Base-by-base conservation (phyloP, 768 basidiomycete genomes). In the Mrakia gelida region DNA sequence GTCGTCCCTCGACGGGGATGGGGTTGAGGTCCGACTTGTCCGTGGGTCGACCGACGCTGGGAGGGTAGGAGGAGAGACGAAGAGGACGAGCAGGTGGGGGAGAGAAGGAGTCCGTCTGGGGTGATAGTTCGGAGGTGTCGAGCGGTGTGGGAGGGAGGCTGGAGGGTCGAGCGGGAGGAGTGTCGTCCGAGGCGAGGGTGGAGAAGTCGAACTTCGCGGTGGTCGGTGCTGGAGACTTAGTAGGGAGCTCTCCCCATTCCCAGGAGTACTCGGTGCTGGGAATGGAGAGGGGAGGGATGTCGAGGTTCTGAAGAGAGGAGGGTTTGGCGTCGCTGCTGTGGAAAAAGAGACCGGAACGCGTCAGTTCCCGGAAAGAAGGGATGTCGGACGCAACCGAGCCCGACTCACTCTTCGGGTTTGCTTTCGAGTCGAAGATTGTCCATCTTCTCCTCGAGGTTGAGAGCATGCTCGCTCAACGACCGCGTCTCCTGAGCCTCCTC, bases 221-320 rank as follows among this genome's bases (percentile, higher is more conserved):
- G 32, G 72, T 59, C 21, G 54, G 30, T 81, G 89, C 84, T 0
- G 91, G 91, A 5, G 92, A 92, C 32, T 89, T 91, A 80, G 90
- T 91, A 41, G 93, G 95, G 81, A 95, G 92, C 28, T 88, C 90
- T 38, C 93, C 94, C 94, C 94, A 95, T 81, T 95, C 95, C 94
- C 94, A 95, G 9, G 92, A 92, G 81, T 94, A 94, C 82, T 92
- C 91, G 65, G 81, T 38, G 54, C 28, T 54, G 18, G 72, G 72
- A 34, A 61, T 61, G 54, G 34, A 11, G 21, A 73, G 52, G 43
- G 67, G 67, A 34, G 34, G 67, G 26, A 70, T 16, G 41, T 70
- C 67, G 34, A 26, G 34, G 67, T 70, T 43, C 34, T n/a, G 13
- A 21, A 41, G 15, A 8, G 34, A 32, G 38, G 65, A 34, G 5